Percentiles rank a stretch among this genome's conserved stretches.
Evolutionary conservation across 208 protist species (phyloP).

Genomic region (Trypanosoma conorhini): DNA sequence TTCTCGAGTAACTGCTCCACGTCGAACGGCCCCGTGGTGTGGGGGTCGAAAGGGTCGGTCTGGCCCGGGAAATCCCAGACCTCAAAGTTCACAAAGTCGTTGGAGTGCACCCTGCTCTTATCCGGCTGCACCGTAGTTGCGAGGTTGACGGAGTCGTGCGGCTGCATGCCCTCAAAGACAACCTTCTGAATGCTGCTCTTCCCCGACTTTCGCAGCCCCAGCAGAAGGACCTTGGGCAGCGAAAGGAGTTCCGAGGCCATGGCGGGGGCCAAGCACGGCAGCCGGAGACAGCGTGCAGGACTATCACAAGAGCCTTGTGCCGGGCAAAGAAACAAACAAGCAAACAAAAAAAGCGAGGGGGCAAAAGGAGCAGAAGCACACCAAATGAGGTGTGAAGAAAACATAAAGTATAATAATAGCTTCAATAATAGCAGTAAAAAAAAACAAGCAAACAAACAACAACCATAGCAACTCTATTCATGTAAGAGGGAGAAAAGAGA

Average conservation of each 20-base stretch:
- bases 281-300: background rate
- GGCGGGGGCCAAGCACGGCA: background rate
- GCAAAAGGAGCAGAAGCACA: background rate
- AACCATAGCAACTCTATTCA: background rate
- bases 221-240: constrained; percentile 84
- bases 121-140: constrained; percentile 82
- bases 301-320: constrained; percentile 7
- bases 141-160: constrained; percentile 80
- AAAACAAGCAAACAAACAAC: background rate
- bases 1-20: constrained; percentile 74
- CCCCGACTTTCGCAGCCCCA: constrained; percentile 87
- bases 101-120: constrained; percentile 74
- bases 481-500: background rate
- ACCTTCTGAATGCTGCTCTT: constrained; percentile 93
- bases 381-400: constrained; percentile 18
- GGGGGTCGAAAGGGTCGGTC: constrained; percentile 80
- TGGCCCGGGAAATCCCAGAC: constrained; percentile 93
- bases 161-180: constrained; percentile 89
- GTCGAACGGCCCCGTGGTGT: constrained; percentile 56
- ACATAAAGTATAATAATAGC: background rate
- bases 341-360: background rate
- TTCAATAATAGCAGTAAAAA: constrained; percentile 14
- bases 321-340: background rate
- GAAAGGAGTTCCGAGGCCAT: constrained; percentile 47
- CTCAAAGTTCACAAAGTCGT: constrained; percentile 91